These are phyloP conservation scores for Colletotrichum sp. DNA, from an alignment of 2,329 filamentous ascomycete genomes.

Conservation along the genomic window DNA sequence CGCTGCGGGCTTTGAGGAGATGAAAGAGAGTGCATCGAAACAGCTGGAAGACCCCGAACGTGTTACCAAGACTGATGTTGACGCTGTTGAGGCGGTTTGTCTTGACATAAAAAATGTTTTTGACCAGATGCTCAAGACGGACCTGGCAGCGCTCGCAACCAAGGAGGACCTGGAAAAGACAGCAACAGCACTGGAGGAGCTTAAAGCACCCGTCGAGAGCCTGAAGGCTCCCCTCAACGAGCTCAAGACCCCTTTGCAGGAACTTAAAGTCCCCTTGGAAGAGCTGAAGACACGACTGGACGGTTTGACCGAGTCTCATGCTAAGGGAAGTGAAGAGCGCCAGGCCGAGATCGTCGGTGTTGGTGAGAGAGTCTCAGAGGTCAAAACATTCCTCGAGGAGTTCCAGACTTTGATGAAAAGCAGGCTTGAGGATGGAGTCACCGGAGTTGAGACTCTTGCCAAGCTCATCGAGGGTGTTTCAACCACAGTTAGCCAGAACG, in stretches of 20 bases:
- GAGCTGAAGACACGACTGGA: conserved; percentile 63
- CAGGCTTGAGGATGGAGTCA: conserved; percentile 78
- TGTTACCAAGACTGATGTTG: conserved; percentile 82
- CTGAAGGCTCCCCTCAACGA: conserved; percentile 3
- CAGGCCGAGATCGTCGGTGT: conserved; percentile 84
- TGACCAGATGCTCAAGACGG: conserved; percentile 73
- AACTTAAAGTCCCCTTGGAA: conserved; percentile 67
- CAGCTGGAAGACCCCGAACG: conserved; percentile 64
- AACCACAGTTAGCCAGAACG: conserved; percentile 65
- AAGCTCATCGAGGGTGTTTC: conserved; percentile 72
- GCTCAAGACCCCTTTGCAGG: conserved; percentile 51
- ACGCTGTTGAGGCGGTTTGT: conserved; percentile 80
- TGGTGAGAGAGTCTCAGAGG: conserved; percentile 77
- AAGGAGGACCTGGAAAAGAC: conserved; percentile 79
- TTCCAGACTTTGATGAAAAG: conserved; percentile 78
- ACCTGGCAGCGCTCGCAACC: conserved; percentile 72
- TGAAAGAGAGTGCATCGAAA: conserved; percentile 62
- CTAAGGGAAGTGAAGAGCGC: conserved; percentile 82
- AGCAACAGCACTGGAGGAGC: conserved; percentile 63
- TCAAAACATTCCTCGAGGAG: conserved; percentile 78
- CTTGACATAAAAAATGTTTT: conserved; percentile 85
- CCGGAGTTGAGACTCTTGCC: conserved; percentile 74
- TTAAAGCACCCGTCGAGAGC: conserved; percentile 3
- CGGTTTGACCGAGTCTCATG: conserved; percentile 73
- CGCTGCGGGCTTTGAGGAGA: conserved; percentile 76